Evolutionary conservation across 1,284 basidiomycete genomes (phyloP).

Genomic region (Rhodofomes roseus): DNA sequence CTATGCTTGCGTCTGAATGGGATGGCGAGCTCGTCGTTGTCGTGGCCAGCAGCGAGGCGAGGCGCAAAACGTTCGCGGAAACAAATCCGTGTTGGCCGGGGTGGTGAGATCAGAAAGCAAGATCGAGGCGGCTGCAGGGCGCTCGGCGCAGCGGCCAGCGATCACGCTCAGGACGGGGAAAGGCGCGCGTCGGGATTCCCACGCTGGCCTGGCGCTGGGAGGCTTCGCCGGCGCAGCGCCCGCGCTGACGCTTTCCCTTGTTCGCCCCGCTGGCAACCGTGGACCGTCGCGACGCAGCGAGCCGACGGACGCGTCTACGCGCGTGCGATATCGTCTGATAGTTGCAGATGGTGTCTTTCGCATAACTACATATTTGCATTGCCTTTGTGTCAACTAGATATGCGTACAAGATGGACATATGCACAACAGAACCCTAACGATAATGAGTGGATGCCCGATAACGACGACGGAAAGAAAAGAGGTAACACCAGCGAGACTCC

Average conservation of each 20-base stretch:
- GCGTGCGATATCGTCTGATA: background rate
- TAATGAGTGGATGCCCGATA: constrained; percentile 1
- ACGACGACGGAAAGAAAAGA: background rate
- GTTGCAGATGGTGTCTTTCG: background rate
- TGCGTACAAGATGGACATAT: constrained; percentile 6
- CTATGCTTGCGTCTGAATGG: background rate
- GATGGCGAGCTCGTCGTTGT: background rate
- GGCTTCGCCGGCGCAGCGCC: background rate
- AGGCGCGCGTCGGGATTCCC: constrained; percentile 4
- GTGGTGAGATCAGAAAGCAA: background rate
- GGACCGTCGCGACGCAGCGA: background rate
- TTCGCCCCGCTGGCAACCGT: constrained; percentile 1
- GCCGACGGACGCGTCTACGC: background rate
- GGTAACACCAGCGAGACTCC: background rate
- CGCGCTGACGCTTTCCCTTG: background rate
- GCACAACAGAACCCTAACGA: background rate
- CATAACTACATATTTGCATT: constrained; percentile 3
- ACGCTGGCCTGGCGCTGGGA: background rate
- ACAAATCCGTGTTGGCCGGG: constrained; percentile 5
- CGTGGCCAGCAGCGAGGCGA: background rate
- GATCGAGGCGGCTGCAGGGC: background rate
- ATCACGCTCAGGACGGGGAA: background rate
- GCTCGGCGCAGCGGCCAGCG: constrained; percentile 3
- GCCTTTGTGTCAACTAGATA: constrained; percentile 1
- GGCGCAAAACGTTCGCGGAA: constrained; percentile 8